A percentile compares a stretch with the other conserved stretches of the same genome.
Conservation (phyloP, 2,329 filamentous ascomycete genomes). For the Nothophoma quercina region DNA sequence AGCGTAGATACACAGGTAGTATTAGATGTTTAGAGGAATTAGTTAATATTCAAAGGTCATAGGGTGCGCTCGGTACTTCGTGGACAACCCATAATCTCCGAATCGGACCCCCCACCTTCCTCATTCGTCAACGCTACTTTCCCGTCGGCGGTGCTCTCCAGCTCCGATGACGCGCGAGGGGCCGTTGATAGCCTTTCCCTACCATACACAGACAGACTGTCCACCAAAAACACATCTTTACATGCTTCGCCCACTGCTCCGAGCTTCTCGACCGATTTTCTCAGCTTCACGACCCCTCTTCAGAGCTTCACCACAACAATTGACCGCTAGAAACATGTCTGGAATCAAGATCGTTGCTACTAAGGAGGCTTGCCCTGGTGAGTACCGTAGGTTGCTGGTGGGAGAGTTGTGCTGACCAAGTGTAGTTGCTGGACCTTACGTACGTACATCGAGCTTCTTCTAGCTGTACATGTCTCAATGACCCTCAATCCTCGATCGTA, state of each 20-base stretch:
- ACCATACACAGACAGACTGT: constrained; percentile 23
- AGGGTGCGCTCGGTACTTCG: too few relatives aligned
- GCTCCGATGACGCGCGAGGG: too few relatives aligned
- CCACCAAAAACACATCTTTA: constrained; percentile 9
- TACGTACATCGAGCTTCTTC: constrained; percentile 36
- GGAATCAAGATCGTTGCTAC: constrained; percentile 55
- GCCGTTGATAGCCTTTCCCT: constrained; percentile 37
- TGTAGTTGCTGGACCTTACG: constrained; percentile 54
- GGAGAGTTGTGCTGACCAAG: constrained; percentile 14
- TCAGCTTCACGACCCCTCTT: background rate
- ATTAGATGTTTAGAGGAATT: too few relatives aligned
- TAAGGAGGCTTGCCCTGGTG: constrained; percentile 54
- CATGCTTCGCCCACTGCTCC: constrained; percentile 11
- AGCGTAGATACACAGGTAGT: too few relatives aligned
- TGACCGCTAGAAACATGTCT: constrained; percentile 45
- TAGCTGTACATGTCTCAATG: background rate
- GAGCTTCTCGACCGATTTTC: background rate
- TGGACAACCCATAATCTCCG: background rate
- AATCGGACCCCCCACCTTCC: constrained; percentile 20
- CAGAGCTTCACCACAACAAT: background rate
- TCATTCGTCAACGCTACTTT: constrained; percentile 2
- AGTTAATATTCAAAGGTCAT: too few relatives aligned
- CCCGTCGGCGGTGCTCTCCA: constrained; percentile 15
- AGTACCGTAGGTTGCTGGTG: constrained; percentile 22
- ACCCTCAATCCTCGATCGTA: background rate